phyloP scores from a whole-genome alignment of 2,329 filamentous ascomycete genomes.

The Fusarium poae region DNA sequence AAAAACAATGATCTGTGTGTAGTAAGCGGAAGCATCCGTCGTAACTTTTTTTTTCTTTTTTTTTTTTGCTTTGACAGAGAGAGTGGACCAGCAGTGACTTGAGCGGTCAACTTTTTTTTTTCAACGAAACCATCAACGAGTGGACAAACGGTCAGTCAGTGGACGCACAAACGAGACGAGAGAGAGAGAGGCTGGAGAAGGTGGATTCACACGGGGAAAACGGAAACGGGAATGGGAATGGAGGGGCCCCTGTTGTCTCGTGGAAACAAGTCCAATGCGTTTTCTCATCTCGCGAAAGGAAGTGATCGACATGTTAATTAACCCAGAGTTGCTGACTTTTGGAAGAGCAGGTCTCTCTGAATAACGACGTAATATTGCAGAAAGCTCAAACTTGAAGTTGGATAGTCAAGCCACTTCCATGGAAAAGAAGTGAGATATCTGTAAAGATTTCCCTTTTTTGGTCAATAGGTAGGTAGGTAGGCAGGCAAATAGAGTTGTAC shows the following conservation, averaged over 20 bases:
- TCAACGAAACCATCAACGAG: conserved; percentile 15
- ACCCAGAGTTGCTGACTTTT: conserved; percentile 2
- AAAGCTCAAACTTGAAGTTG: conserved; percentile 11
- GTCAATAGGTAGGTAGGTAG: too few relatives aligned
- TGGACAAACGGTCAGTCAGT: conserved; percentile 39
- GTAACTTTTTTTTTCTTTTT: conserved; percentile 23
- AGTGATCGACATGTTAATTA: conserved; percentile 39
- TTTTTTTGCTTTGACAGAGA: conserved; percentile 28
- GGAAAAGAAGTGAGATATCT: conserved; percentile 1
- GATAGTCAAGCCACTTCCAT: conserved; percentile 14
- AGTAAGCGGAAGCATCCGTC: conserved; percentile 21
- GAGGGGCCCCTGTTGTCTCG: conserved; percentile 34
- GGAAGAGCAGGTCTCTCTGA: too few relatives aligned
- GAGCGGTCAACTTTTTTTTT: conserved; percentile 27
- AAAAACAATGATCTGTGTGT: background rate
- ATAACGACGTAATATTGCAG: conserved; percentile 46
- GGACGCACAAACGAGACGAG: conserved; percentile 20
- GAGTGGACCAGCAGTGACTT: conserved; percentile 14
- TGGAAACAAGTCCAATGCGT: conserved; percentile 29
- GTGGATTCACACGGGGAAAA: conserved; percentile 25
- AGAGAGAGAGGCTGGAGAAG: conserved; percentile 18
- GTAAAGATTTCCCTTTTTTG: conserved; percentile 17
- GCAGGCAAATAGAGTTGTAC: conserved; percentile 20
- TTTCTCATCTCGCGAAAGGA: conserved; percentile 33
- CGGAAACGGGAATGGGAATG: conserved; percentile 16